Evolutionary conservation across 2,329 filamentous ascomycete species (phyloP).

Genomic region (Chaetomiaceae sp.): DNA sequence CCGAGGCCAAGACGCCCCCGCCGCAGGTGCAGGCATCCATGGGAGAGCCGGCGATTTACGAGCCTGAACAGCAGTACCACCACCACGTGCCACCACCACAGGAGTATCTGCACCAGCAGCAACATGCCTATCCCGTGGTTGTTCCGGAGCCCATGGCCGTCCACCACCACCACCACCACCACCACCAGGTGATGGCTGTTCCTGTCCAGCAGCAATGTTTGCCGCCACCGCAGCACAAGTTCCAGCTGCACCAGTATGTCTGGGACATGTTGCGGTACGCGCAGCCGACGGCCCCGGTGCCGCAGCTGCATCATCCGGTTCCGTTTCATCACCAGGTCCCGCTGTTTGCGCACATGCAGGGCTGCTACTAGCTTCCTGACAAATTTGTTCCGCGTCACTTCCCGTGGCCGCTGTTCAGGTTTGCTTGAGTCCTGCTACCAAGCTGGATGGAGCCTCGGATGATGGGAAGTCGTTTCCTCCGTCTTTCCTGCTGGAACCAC

Average conservation of each 20-base stretch:
- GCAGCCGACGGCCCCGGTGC: constrained; percentile 36
- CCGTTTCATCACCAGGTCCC: constrained; percentile 52
- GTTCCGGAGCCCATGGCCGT: constrained; percentile 35
- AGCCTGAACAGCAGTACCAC: constrained; percentile 42
- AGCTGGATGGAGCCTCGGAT: background rate
- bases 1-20: constrained; percentile 38
- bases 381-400: background rate
- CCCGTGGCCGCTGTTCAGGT: background rate
- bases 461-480: too few species aligned
- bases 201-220: constrained; percentile 29
- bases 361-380: constrained; percentile 41
- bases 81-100: constrained; percentile 31
- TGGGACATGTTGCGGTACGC: constrained; percentile 51
- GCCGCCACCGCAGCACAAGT: constrained; percentile 46
- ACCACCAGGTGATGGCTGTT: constrained; percentile 29
- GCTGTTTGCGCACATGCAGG: constrained; percentile 48
- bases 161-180: too few species aligned
- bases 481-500: background rate
- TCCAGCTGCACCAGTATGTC: constrained; percentile 41
- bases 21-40: constrained; percentile 26
- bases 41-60: constrained; percentile 37
- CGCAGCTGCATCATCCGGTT: constrained; percentile 45
- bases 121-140: constrained; percentile 40
- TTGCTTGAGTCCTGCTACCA: background rate
- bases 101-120: constrained; percentile 47